Conservation (phyloP, 768 basidiomycete species). For the Pholiota conissans region DNA sequence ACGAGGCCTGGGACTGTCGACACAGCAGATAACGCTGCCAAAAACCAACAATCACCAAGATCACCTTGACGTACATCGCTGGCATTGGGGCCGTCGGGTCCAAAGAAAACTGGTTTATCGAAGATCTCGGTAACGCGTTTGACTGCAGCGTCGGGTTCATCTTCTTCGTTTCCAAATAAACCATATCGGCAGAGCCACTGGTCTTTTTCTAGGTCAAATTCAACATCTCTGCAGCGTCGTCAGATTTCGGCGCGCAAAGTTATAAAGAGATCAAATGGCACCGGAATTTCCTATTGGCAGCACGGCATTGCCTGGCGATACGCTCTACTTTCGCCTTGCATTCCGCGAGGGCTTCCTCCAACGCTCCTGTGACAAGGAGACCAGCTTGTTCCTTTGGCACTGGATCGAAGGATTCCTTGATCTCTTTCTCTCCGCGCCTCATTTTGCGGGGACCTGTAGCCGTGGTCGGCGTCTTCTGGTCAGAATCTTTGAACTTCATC, state of each 20-base stretch:
- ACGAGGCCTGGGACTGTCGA: conserved; percentile 42
- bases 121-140: conserved; percentile 7
- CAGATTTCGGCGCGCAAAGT: neutral
- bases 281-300: conserved; percentile 51
- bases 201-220: conserved; percentile 6
- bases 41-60: conserved; percentile 56
- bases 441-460: neutral
- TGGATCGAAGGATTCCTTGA: conserved; percentile 20
- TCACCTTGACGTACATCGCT: conserved; percentile 34
- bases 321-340: conserved; percentile 45
- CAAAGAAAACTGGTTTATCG: conserved; percentile 5
- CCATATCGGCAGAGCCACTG: conserved; percentile 1
- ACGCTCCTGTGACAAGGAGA: conserved; percentile 46
- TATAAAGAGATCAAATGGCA: conserved; percentile 14
- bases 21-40: conserved; percentile 51
- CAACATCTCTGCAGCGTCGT: conserved; percentile 6
- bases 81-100: conserved; percentile 3
- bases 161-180: neutral
- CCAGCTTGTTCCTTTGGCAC: conserved; percentile 35
- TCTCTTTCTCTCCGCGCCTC: conserved; percentile 2
- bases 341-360: conserved; percentile 47
- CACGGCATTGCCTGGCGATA: conserved; percentile 46
- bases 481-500: neutral
- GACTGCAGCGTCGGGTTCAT: neutral
- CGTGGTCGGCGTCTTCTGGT: neutral